These are phyloP conservation scores for Eucalyptus polyanthemos DNA, from an alignment of 345 rosid species.

Conservation along the genomic window DNA sequence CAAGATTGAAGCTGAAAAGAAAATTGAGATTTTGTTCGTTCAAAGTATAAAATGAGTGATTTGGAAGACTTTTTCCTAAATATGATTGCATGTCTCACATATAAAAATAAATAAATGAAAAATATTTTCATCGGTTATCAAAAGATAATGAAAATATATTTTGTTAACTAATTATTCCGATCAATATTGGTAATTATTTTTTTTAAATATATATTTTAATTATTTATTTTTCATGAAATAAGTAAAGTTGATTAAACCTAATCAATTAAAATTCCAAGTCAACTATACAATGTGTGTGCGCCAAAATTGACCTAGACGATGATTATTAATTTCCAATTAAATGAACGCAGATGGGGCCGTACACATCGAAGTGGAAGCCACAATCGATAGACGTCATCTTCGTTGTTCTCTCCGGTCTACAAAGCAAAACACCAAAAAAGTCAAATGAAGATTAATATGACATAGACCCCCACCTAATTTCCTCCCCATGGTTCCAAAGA, in stretches of 20 bases:
- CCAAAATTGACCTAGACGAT: not conserved
- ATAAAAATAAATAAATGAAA: too few species aligned
- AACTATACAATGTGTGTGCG: not conserved
- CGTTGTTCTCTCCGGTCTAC: not conserved
- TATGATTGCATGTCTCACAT: too few species aligned
- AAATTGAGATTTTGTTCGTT: too few species aligned
- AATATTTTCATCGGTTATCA: too few species aligned
- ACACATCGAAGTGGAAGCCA: not conserved
- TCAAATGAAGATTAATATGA: not conserved
- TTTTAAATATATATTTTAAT: fast-evolving
- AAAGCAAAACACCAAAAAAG: not conserved
- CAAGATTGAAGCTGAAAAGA: too few species aligned
- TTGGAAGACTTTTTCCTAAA: too few species aligned
- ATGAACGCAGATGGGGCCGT: not conserved
- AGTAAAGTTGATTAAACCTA: not conserved
- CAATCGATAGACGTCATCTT: not conserved
- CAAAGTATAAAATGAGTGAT: fast-evolving
- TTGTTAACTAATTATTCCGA: too few species aligned
- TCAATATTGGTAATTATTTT: too few species aligned
- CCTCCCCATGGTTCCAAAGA: not conserved
- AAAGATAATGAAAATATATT: too few species aligned
- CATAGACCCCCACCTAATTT: not conserved
- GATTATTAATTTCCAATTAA: not conserved
- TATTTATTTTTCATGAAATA: too few species aligned
- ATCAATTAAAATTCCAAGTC: not conserved